Conservation (phyloP, 108 stramenopile species). For the Schizochytrium sp. region DNA sequence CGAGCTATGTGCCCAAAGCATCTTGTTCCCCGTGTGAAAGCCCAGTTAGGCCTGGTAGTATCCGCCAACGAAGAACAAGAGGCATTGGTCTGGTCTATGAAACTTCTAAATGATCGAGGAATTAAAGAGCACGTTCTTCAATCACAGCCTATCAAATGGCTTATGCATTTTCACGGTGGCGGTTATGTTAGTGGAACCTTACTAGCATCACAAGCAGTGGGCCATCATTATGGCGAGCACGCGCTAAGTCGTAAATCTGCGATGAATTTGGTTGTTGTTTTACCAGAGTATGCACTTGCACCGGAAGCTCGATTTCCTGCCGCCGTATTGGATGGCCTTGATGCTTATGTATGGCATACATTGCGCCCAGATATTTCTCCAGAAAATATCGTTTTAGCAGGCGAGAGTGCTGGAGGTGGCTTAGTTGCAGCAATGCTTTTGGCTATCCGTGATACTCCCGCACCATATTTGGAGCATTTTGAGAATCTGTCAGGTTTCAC, state of each 20-base stretch:
- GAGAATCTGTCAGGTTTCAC: neutral
- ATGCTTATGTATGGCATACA: constrained; percentile 30
- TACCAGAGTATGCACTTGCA: constrained; percentile 43
- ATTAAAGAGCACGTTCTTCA: no score
- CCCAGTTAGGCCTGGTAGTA: neutral
- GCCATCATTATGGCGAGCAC: constrained; percentile 25
- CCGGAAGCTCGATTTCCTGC: constrained; percentile 40
- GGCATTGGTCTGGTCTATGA: neutral
- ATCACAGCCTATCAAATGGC: neutral
- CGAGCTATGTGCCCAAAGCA: constrained; percentile 7
- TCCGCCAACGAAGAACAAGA: neutral
- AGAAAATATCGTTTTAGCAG: neutral
- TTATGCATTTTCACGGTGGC: constrained; percentile 51
- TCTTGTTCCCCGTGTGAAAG: constrained; percentile 6
- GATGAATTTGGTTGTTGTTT: constrained; percentile 11
- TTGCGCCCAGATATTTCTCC: neutral
- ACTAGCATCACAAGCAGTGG: constrained; percentile 36
- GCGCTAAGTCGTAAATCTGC: neutral
- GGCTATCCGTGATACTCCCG: neutral
- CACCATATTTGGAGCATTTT: neutral
- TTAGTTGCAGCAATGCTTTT: constrained; percentile 15
- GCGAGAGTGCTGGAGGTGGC: constrained; percentile 42
- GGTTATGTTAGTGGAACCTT: constrained; percentile 51
- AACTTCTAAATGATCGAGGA: neutral
- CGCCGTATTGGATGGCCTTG: constrained; percentile 28